Evolutionary conservation across 805 yeast genomes (phyloP).

Genomic region (Ogataea chonburiensis): DNA sequence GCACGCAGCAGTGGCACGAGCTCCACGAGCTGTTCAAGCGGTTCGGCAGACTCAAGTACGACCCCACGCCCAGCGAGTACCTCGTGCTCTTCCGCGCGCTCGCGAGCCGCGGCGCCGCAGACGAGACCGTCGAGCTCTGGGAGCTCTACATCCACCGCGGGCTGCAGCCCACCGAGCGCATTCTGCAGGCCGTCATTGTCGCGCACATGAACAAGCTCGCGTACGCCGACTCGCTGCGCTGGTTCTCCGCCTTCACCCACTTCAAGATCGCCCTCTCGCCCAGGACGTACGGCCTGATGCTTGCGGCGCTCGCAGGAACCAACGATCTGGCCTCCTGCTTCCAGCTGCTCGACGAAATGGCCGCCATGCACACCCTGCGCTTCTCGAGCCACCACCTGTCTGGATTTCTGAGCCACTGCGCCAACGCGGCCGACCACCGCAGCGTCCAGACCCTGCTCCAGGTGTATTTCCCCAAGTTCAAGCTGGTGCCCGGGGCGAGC

Average conservation of each 20-base stretch:
- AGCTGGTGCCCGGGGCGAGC: conserved; percentile 13
- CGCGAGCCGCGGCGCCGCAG: conserved; percentile 51
- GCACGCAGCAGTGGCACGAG: conserved; percentile 41
- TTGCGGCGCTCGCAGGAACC: conserved; percentile 37
- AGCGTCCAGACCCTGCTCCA: conserved; percentile 24
- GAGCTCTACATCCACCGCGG: conserved; percentile 44
- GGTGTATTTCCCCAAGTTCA: conserved; percentile 27
- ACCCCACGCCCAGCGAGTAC: conserved; percentile 44
- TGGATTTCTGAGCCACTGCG: conserved; percentile 22
- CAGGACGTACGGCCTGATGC: conserved; percentile 35
- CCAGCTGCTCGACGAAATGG: conserved; percentile 32
- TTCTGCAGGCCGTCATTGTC: conserved; percentile 46
- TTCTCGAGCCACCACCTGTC: conserved; percentile 16
- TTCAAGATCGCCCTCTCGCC: conserved; percentile 31
- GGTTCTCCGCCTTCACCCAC: conserved; percentile 36
- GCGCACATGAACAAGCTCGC: conserved; percentile 40
- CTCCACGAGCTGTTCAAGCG: conserved; percentile 59
- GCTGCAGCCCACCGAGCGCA: conserved; percentile 44
- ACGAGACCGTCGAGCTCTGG: conserved; percentile 41
- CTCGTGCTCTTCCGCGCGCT: conserved; percentile 60
- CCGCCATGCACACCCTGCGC: conserved; percentile 5
- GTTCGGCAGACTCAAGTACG: conserved; percentile 54
- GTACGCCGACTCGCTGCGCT: conserved; percentile 35
- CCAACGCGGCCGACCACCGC: conserved; percentile 26
- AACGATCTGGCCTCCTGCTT: conserved; percentile 37